Conservation (phyloP, 1,284 basidiomycete genomes). For the Cystobasidium sp. region DNA sequence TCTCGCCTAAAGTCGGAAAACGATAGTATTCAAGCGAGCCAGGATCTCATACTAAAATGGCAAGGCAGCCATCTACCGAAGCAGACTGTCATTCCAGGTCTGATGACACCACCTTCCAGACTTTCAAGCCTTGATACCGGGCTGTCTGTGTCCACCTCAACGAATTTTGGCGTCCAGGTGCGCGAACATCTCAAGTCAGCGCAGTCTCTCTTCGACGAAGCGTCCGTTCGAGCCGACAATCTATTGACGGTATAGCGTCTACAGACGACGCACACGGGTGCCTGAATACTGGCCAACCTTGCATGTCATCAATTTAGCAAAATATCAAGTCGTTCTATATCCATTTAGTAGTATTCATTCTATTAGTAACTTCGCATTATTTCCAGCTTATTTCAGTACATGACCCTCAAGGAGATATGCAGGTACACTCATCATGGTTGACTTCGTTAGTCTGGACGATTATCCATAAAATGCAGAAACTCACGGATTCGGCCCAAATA, state of each 20-base stretch:
- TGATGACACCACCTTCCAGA: neutral
- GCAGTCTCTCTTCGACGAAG: neutral
- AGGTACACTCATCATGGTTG: too few relatives aligned
- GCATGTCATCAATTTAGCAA: too few relatives aligned
- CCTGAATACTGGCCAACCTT: too few relatives aligned
- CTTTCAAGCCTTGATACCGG: neutral
- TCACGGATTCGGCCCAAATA: too few relatives aligned
- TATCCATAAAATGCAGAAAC: too few relatives aligned
- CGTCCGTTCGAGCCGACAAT: neutral
- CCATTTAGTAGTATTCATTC: too few relatives aligned
- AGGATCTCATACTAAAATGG: conserved; percentile 19
- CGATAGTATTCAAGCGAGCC: conserved; percentile 25
- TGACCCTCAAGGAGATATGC: too few relatives aligned
- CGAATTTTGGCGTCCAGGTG: neutral
- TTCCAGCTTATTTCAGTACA: too few relatives aligned
- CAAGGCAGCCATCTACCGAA: conserved; percentile 3
- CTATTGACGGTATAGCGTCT: neutral
- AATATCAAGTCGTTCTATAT: too few relatives aligned
- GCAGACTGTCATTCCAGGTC: conserved; percentile 2
- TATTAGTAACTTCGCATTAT: too few relatives aligned
- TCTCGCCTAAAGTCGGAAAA: conserved; percentile 11
- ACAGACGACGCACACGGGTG: too few relatives aligned
- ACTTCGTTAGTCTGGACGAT: too few relatives aligned
- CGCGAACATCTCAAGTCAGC: neutral
- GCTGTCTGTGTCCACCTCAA: neutral